Evolutionary conservation across 768 basidiomycete genomes (phyloP).

Genomic region (Russula griseocarnosa): DNA sequence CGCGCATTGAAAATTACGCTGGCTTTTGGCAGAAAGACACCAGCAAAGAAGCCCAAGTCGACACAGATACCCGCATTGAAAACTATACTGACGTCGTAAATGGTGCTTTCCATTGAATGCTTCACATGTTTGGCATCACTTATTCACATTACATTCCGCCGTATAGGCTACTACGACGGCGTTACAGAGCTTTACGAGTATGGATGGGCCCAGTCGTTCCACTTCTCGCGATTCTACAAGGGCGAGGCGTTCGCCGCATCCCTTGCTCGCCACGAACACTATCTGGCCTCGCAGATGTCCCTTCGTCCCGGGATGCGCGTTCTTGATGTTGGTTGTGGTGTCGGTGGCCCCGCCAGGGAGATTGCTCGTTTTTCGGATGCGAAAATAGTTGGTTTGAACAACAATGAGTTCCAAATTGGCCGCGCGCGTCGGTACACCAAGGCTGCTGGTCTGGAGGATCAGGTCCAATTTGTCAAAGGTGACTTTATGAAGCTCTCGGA

Average conservation of each 20-base stretch:
- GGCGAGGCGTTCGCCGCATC: constrained; percentile 74
- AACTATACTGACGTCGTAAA: constrained; percentile 94
- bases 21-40: constrained; percentile 89
- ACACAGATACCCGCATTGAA: constrained; percentile 69
- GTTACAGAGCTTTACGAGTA: constrained; percentile 95
- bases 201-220: constrained; percentile 89
- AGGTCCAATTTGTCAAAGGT: constrained; percentile 81
- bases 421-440: constrained; percentile 83
- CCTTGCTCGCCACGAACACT: constrained; percentile 95
- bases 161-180: constrained; percentile 89
- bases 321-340: constrained; percentile 96
- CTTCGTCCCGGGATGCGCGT: constrained; percentile 90
- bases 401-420: constrained; percentile 91
- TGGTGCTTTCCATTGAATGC: constrained; percentile 46
- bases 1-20: constrained; percentile 80
- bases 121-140: not conserved
- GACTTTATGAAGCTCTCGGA: constrained; percentile 96
- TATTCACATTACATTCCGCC: not conserved
- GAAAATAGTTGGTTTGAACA: constrained; percentile 83
- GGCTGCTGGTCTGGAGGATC: constrained; percentile 66
- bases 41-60: constrained; percentile 55
- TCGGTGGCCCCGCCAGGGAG: constrained; percentile 94
- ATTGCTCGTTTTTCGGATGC: constrained; percentile 90
- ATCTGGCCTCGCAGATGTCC: constrained; percentile 82
- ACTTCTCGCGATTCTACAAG: constrained; percentile 95